Evolutionary conservation across 1,139 yeast species (phyloP).

Genomic region (Pichia terricola): DNA sequence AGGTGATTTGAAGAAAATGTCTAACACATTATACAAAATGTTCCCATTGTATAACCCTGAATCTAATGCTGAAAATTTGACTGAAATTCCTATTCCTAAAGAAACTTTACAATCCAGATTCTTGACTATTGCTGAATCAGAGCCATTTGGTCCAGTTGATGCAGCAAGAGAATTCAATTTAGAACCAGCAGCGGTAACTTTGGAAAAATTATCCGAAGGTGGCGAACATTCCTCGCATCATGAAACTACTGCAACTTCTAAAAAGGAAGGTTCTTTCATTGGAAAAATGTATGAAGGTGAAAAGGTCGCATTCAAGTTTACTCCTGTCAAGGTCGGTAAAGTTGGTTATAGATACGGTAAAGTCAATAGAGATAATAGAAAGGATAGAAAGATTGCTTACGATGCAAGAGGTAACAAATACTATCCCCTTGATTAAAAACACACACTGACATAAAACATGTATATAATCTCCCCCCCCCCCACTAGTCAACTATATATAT

Average conservation of each 20-base stretch:
- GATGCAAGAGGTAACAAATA: constrained; percentile 61
- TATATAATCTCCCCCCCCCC: background rate
- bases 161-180: constrained; percentile 81
- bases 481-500: background rate
- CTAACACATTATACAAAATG: constrained; percentile 61
- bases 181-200: constrained; percentile 75
- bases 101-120: constrained; percentile 79
- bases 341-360: constrained; percentile 93
- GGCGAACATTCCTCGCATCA: constrained; percentile 35
- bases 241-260: constrained; percentile 12
- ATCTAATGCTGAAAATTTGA: constrained; percentile 48
- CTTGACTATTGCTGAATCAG: constrained; percentile 84
- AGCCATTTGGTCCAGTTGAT: constrained; percentile 95
- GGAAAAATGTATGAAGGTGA: constrained; percentile 50
- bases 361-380: constrained; percentile 78
- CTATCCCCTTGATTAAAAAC: constrained; percentile 25
- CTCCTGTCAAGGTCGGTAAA: constrained; percentile 66
- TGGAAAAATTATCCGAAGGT: constrained; percentile 54
- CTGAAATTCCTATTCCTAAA: constrained; percentile 91
- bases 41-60: constrained; percentile 59
- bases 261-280: constrained; percentile 25
- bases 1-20: constrained; percentile 46
- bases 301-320: constrained; percentile 60
- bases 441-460: too few relatives aligned
- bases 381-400: constrained; percentile 71